Evolutionary conservation across 257 asterid species (phyloP).

Genomic region (Solanum lycopersicoides): DNA sequence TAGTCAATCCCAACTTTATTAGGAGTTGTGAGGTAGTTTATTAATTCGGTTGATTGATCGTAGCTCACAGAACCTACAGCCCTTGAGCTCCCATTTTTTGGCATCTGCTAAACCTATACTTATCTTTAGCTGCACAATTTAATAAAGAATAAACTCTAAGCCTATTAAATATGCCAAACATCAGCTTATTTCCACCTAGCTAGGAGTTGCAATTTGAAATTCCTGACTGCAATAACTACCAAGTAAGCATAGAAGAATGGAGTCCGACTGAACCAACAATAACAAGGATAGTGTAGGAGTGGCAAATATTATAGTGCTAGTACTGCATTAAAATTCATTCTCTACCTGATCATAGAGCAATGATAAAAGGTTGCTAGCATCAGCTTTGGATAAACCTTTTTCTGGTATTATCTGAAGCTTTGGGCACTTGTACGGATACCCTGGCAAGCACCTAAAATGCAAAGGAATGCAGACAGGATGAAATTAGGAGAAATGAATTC

Average conservation of each 20-base stretch:
- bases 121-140: background rate
- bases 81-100: background rate
- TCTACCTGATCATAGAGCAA: constrained; percentile 88
- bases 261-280: background rate
- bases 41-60: background rate
- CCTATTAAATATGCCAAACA: background rate
- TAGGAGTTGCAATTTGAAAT: background rate
- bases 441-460: constrained; percentile 59
- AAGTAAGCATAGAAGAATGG: background rate
- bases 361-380: constrained; percentile 64
- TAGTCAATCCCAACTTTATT: background rate
- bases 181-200: background rate
- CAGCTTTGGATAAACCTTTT: constrained; percentile 65
- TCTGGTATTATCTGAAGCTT: constrained; percentile 76
- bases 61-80: background rate
- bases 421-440: constrained; percentile 90
- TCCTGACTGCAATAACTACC: background rate
- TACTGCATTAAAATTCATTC: constrained; percentile 1
- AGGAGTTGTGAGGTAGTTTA: background rate
- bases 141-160: background rate
- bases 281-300: background rate
- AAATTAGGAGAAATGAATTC: background rate
- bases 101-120: background rate
- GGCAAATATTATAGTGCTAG: background rate
- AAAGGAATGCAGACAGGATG: background rate